A percentile compares a stretch with the other conserved stretches of the same genome.
phyloP scores from a whole-genome alignment of 2,329 filamentous ascomycete species.

The Niveomyces coronatus region DNA sequence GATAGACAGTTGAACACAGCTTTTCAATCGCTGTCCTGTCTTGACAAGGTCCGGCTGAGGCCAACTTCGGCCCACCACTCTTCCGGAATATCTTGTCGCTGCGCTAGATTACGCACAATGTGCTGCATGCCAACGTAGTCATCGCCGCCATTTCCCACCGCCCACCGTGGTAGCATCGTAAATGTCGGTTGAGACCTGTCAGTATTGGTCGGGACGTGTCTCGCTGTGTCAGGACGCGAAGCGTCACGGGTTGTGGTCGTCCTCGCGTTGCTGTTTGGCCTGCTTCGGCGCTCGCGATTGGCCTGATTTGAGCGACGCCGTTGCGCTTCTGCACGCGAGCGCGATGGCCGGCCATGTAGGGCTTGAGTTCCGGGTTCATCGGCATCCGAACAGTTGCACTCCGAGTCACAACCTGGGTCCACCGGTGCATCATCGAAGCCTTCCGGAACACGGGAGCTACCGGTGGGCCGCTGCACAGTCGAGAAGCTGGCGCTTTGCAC shows the following conservation, averaged over 20 bases:
- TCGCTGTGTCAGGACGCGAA: neutral
- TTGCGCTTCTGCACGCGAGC: slow-evolving; percentile 8
- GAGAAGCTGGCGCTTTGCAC: slow-evolving; percentile 29
- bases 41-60: slow-evolving; percentile 46
- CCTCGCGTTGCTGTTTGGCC: neutral
- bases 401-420: slow-evolving; percentile 40
- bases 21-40: slow-evolving; percentile 15
- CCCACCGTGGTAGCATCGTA: slow-evolving; percentile 15
- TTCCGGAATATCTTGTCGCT: slow-evolving; percentile 66
- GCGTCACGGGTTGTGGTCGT: neutral
- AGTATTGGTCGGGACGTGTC: neutral
- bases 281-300: neutral
- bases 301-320: neutral
- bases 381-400: slow-evolving; percentile 44
- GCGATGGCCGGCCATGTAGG: no score
- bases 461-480: slow-evolving; percentile 25
- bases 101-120: slow-evolving; percentile 60
- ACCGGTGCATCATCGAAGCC: slow-evolving; percentile 22
- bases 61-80: slow-evolving; percentile 71
- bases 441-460: slow-evolving; percentile 20
- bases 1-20: no score
- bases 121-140: slow-evolving; percentile 54
- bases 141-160: slow-evolving; percentile 23
- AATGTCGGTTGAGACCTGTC: slow-evolving; percentile 9
- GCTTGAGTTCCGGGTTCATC: slow-evolving; percentile 44